Evolutionary conservation across 140 eudicot species (phyloP), one percentile per base, ranked within the genome.

Genomic region (Erigeron philadelphicus): DNA sequence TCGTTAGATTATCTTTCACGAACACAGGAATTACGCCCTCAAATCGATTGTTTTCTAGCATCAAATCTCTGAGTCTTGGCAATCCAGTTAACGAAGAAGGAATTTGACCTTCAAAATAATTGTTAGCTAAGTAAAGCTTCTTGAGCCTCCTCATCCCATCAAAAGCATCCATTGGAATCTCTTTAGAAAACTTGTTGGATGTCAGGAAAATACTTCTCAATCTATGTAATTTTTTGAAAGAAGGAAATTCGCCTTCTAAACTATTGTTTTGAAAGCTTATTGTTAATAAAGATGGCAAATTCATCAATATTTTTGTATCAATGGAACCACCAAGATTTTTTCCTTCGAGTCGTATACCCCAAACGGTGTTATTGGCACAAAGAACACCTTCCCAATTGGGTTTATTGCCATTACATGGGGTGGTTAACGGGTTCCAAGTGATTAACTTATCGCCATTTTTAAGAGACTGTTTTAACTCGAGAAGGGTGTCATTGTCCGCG

Each of bases 301-400:
- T 76, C 61, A 47, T 50, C 9, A 93, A 83, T 18, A 81, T 17
- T 8, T 78, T 79, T 3, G 85, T 25, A 12, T 89, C 79, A 0
- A 89, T 72, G 23, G 11, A n/a, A 0, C 95, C 96, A 19, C 76
- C 71, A 3, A 93, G 68, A 9, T 81, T 85, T 83, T 79, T 79
- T n/a, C 84, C 76, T 43, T 93, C 85, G 16, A 93, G 87, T 63
- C 79, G 76, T 21, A 93, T 63, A 0, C 98, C 98, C 83, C 83
- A 86, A 40, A 93, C 77, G 16, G 18, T 38, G 9, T 81, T 84
- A 11, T 74, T 75, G 4, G 60, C 35, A 72, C 98, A 93, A 45
- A 81, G 58, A 35, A 93, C 38, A 15, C 90, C 93, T 0, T 41
- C 78, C 98, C 98, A 93, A 45, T 75, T 86, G 23, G 78, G 75